These are phyloP conservation scores for Tilletiaria anomala DNA, from an alignment of 1,284 basidiomycete species.

Conservation along the genomic window DNA sequence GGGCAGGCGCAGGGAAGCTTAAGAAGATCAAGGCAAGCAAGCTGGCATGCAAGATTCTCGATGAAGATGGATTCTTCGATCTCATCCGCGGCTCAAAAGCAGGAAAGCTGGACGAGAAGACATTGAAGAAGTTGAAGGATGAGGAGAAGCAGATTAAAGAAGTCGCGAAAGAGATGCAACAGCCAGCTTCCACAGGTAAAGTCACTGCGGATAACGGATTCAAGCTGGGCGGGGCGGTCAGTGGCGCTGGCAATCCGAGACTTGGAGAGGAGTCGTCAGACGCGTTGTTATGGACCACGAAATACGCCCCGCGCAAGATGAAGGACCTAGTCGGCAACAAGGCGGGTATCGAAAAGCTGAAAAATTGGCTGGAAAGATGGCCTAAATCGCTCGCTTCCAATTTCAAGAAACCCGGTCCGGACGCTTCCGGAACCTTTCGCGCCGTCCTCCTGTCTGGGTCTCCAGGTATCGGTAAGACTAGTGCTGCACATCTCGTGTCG, in stretches of 20 bases:
- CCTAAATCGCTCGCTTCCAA: constrained; percentile 16
- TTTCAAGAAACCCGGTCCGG: constrained; percentile 88
- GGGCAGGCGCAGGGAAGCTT: constrained; percentile 76
- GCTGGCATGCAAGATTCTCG: constrained; percentile 51
- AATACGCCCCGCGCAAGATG: constrained; percentile 73
- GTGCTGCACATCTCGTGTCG: constrained; percentile 81
- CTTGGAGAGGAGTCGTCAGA: constrained; percentile 36
- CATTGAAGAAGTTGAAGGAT: constrained; percentile 63
- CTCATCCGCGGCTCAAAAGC: constrained; percentile 42
- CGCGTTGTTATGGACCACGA: constrained; percentile 93
- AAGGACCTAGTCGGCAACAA: constrained; percentile 96
- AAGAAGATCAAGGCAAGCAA: constrained; percentile 64
- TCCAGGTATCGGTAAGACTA: constrained; percentile 95
- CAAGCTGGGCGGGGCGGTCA: constrained; percentile 4
- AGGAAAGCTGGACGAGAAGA: constrained; percentile 56
- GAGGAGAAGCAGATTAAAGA: constrained; percentile 49
- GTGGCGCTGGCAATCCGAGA: constrained; percentile 7
- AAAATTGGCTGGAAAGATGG: constrained; percentile 77
- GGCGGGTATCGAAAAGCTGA: constrained; percentile 69
- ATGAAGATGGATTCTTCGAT: constrained; percentile 74
- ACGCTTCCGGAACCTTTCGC: constrained; percentile 68
- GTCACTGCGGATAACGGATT: background rate
- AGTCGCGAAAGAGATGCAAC: constrained; percentile 24
- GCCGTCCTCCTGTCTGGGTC: constrained; percentile 81
- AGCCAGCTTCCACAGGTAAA: background rate